Percentiles rank a stretch among this genome's conserved stretches.
Evolutionary conservation across 805 yeast species (phyloP).

Genomic region (Saccharomycopsis microspora): DNA sequence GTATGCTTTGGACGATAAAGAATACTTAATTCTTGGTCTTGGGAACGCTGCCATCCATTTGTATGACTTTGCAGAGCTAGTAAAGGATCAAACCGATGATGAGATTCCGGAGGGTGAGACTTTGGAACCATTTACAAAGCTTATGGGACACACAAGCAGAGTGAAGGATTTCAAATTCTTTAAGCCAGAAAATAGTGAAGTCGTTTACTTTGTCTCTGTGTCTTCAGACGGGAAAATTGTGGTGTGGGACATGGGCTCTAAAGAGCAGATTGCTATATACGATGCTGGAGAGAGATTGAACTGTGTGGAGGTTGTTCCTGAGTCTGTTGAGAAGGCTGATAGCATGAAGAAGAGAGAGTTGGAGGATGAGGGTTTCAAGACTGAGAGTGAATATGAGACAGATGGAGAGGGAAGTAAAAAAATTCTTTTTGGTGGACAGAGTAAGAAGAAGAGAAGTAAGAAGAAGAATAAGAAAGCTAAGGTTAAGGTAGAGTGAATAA

Average conservation of each 20-base stretch:
- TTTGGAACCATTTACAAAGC: conserved; percentile 39
- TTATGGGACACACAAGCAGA: conserved; percentile 77
- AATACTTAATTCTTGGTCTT: conserved; percentile 56
- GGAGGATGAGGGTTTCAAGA: conserved; percentile 39
- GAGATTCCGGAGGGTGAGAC: conserved; percentile 18
- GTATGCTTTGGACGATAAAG: conserved; percentile 32
- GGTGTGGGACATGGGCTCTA: conserved; percentile 64
- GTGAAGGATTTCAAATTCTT: conserved; percentile 66
- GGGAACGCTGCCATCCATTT: conserved; percentile 63
- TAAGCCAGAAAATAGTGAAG: conserved; percentile 18
- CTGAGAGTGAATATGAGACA: conserved; percentile 67
- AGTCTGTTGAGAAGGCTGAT: conserved; percentile 59
- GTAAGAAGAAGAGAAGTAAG: conserved; percentile 28
- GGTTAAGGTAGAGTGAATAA: conserved; percentile 6
- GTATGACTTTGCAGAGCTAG: conserved; percentile 24
- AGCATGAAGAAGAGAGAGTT: conserved; percentile 51
- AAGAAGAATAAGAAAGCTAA: conserved; percentile 20
- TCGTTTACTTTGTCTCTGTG: conserved; percentile 53
- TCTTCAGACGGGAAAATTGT: conserved; percentile 92
- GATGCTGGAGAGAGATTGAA: conserved; percentile 85
- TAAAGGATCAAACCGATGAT: conserved; percentile 19
- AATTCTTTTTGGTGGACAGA: conserved; percentile 37
- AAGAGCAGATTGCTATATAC: conserved; percentile 83
- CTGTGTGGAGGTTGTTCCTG: conserved; percentile 71
- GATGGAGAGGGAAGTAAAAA: conserved; percentile 58